A percentile compares a stretch with the other conserved stretches of the same genome.
Conservation (phyloP, 345 rosid genomes). For the Moricandia arvensis region DNA sequence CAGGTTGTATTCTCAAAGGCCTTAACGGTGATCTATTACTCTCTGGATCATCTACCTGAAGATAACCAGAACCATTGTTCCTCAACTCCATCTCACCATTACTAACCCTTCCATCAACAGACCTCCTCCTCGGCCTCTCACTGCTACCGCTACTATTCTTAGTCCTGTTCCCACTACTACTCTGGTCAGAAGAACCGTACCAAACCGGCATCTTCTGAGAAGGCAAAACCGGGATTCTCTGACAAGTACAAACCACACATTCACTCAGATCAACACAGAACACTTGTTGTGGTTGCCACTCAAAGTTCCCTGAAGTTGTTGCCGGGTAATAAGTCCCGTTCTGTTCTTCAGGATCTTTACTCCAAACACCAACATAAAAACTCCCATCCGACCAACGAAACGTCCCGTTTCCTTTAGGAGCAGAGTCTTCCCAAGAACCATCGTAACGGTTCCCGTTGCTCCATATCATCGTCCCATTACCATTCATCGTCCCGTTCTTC, state of each 20-base stretch:
- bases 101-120: slow-evolving; percentile 67
- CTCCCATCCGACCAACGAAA: slow-evolving; percentile 72
- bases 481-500: slow-evolving; percentile 70
- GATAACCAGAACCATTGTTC: slow-evolving; percentile 47
- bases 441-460: slow-evolving; percentile 79
- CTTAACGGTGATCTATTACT: slow-evolving; percentile 28
- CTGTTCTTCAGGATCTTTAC: slow-evolving; percentile 69
- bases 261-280: slow-evolving; percentile 57
- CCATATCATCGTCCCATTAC: slow-evolving; percentile 89
- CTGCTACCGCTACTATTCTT: slow-evolving; percentile 25
- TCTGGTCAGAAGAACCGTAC: slow-evolving; percentile 48
- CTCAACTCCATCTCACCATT: slow-evolving; percentile 46
- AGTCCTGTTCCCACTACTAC: slow-evolving; percentile 31
- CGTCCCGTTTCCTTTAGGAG: slow-evolving; percentile 89
- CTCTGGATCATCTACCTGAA: slow-evolving; percentile 45
- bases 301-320: slow-evolving; percentile 49
- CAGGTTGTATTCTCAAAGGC: slow-evolving; percentile 49
- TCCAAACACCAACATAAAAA: slow-evolving; percentile 90
- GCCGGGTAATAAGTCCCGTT: slow-evolving; percentile 86
- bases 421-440: slow-evolving; percentile 85
- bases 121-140: slow-evolving; percentile 54
- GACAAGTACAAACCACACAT: slow-evolving; percentile 59
- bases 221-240: slow-evolving; percentile 60
- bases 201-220: slow-evolving; percentile 81
- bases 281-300: slow-evolving; percentile 84